phyloP scores from a whole-genome alignment of 805 yeast genomes.

The Blastobotrys muscicola region DNA sequence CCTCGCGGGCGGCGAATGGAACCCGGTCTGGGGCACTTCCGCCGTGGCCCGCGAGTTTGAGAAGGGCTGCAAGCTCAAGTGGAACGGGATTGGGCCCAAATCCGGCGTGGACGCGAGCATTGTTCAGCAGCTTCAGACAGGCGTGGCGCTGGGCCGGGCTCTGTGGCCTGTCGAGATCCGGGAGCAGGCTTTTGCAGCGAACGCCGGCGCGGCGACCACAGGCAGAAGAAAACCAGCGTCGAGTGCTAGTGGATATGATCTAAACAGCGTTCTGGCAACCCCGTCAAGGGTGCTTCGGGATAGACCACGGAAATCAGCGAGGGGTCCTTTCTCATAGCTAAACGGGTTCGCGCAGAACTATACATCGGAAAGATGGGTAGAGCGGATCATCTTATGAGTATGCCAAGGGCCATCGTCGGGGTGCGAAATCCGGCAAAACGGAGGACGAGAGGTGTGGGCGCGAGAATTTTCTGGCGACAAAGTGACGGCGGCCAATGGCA shows the following conservation, averaged over 20 bases:
- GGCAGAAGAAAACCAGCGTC: conserved; percentile 5
- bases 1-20: conserved; percentile 48
- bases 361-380: background rate
- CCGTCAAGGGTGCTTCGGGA: conserved; percentile 18
- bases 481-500: too few species aligned
- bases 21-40: conserved; percentile 50
- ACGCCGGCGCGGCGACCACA: conserved; percentile 10
- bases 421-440: too few species aligned
- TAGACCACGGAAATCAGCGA: conserved; percentile 6
- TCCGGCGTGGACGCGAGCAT: too few species aligned
- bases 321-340: background rate
- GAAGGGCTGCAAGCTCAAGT: conserved; percentile 52
- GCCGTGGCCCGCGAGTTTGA: conserved; percentile 55
- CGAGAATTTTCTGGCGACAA: too few species aligned
- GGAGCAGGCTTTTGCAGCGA: conserved; percentile 10
- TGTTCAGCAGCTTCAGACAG: conserved; percentile 5
- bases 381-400: background rate
- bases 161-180: conserved; percentile 21
- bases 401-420: too few species aligned
- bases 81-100: conserved; percentile 36
- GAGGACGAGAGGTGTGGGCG: too few species aligned
- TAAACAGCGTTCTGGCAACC: conserved; percentile 8
- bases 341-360: background rate
- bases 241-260: background rate
- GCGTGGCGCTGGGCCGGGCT: conserved; percentile 25